phyloP scores from a whole-genome alignment of 2,329 filamentous ascomycete species.

The Knufia petricola region DNA sequence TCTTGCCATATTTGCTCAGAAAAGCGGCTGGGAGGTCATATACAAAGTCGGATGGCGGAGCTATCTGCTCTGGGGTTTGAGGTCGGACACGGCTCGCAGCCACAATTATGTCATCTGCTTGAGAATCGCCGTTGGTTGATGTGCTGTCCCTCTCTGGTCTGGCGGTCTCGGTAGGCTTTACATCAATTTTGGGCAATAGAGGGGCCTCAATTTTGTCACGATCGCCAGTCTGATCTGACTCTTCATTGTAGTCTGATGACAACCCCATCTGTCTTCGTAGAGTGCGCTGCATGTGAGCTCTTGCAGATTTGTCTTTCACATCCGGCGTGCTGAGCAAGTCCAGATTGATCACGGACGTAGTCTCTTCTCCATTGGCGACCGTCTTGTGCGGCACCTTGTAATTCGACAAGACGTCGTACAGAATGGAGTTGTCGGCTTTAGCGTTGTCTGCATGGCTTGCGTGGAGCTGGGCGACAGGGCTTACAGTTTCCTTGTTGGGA shows the following conservation, averaged over 20 bases:
- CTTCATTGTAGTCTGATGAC: not conserved
- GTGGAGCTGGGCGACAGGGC: not conserved
- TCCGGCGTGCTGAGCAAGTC: slow-evolving; percentile 12
- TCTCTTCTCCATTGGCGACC: slow-evolving; percentile 4
- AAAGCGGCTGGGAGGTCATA: slow-evolving; percentile 11
- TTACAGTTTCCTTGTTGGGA: not conserved
- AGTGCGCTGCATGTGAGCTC: slow-evolving; percentile 11
- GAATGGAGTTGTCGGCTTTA: not conserved
- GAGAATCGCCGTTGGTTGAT: not conserved
- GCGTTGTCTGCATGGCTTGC: not conserved
- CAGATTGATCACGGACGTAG: slow-evolving; percentile 11
- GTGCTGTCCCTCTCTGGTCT: no score
- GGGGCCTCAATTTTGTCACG: no score
- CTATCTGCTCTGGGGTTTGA: not conserved
- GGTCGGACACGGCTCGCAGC: not conserved
- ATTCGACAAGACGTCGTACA: slow-evolving; percentile 6
- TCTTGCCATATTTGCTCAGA: slow-evolving; percentile 12
- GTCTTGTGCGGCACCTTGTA: slow-evolving; percentile 4
- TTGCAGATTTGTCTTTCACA: slow-evolving; percentile 7
- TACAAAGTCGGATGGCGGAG: not conserved
- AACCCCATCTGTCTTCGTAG: slow-evolving; percentile 13
- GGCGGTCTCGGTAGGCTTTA: no score
- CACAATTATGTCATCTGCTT: not conserved
- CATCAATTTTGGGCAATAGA: no score
- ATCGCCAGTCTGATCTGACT: not conserved